These are phyloP conservation scores for Corniculantispora saksenae DNA, from an alignment of 2,329 filamentous ascomycete species.

Conservation along the genomic window DNA sequence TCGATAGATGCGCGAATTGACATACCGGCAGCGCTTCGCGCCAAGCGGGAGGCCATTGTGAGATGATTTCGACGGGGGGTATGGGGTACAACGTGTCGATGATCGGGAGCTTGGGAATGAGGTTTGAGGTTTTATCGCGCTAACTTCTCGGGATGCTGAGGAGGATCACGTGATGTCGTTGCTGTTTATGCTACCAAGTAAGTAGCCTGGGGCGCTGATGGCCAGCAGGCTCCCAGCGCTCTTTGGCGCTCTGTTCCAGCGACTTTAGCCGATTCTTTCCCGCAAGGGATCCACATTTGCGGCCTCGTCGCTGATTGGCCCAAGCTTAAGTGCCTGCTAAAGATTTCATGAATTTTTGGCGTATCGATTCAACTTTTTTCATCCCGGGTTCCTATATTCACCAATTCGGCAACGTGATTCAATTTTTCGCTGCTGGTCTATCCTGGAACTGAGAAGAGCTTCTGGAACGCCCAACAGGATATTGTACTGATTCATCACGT, in stretches of 20 bases:
- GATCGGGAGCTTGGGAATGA: conserved; percentile 45
- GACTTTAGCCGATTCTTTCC: conserved; percentile 21
- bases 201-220: background rate
- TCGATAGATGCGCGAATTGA: conserved; percentile 30
- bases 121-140: conserved; percentile 54
- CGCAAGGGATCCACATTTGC: conserved; percentile 8
- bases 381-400: background rate
- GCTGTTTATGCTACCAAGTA: background rate
- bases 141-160: conserved; percentile 27
- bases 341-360: conserved; percentile 33
- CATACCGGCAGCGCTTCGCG: conserved; percentile 92
- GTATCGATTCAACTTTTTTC: conserved; percentile 25
- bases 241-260: background rate
- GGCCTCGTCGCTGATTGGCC: conserved; percentile 13
- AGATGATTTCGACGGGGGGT: conserved; percentile 57
- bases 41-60: conserved; percentile 97
- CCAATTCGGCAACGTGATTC: background rate
- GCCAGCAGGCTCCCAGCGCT: background rate
- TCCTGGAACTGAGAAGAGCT: too few relatives aligned
- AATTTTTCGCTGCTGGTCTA: background rate
- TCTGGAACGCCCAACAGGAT: background rate
- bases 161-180: conserved; percentile 15
- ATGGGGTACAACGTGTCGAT: conserved; percentile 46
- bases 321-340: conserved; percentile 21
- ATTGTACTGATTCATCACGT: background rate